phyloP scores from a whole-genome alignment of 768 basidiomycete genomes.

The Tricholoma sp. region DNA sequence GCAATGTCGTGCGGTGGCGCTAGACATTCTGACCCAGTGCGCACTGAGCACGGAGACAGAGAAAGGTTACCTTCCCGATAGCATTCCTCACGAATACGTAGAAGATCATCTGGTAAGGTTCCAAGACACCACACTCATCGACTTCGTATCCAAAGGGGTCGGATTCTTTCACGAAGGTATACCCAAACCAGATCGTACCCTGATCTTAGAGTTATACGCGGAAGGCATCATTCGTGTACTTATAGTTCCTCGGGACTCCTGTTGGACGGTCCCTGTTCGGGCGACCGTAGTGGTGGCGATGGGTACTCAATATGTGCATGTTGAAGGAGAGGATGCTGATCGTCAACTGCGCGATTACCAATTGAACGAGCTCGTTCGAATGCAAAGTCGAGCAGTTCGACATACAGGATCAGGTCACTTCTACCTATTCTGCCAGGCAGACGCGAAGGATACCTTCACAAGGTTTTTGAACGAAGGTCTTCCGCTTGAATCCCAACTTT shows the following conservation, averaged over 20 bases:
- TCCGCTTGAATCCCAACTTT: conserved; percentile 79
- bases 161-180: conserved; percentile 83
- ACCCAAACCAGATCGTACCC: conserved; percentile 55
- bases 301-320: conserved; percentile 81
- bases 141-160: conserved; percentile 80
- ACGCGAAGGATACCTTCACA: conserved; percentile 74
- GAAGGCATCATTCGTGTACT: conserved; percentile 78
- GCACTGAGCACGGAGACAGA: conserved; percentile 68
- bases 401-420: conserved; percentile 61
- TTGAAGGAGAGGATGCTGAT: conserved; percentile 41
- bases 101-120: conserved; percentile 55
- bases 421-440: conserved; percentile 85
- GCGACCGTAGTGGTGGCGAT: conserved; percentile 82
- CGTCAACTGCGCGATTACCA: conserved; percentile 77
- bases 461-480: conserved; percentile 86
- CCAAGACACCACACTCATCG: conserved; percentile 55
- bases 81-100: conserved; percentile 46
- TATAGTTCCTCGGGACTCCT: conserved; percentile 75
- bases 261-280: conserved; percentile 86
- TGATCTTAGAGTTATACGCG: conserved; percentile 77
- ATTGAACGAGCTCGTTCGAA: conserved; percentile 76
- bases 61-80: conserved; percentile 59
- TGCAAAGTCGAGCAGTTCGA: conserved; percentile 85
- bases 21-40: conserved; percentile 84
- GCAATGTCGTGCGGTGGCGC: conserved; percentile 69